phyloP scores from a whole-genome alignment of 306 rosid genomes.

The apple (Malus domestica) region ASM211411v1 NC_041793.1:25395001-25395500 shows the following conservation, averaged over 20 bases:
- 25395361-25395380: slow-evolving; percentile 33
- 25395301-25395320: slow-evolving; percentile 76
- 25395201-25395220: slow-evolving; percentile 78
- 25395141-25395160: not conserved
- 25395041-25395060: not conserved
- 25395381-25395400: not conserved
- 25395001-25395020: not conserved
- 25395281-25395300: slow-evolving; percentile 78
- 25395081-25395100: not conserved
- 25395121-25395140: not conserved
- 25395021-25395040: not conserved
- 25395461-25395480: not conserved
- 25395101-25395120: not conserved
- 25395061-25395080: not conserved
- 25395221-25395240: slow-evolving; percentile 69
- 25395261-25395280: slow-evolving; percentile 62
- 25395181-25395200: slow-evolving; percentile 58
- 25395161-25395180: slow-evolving; percentile 26
- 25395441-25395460: not conserved
- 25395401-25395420: not conserved
- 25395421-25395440: not conserved
- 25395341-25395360: slow-evolving; percentile 67
- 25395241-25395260: slow-evolving; percentile 83
- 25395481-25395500: not conserved
- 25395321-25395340: slow-evolving; percentile 55